Evolutionary conservation across 306 rosid genomes (phyloP).

Genomic region (Sesbania bispinosa): DNA sequence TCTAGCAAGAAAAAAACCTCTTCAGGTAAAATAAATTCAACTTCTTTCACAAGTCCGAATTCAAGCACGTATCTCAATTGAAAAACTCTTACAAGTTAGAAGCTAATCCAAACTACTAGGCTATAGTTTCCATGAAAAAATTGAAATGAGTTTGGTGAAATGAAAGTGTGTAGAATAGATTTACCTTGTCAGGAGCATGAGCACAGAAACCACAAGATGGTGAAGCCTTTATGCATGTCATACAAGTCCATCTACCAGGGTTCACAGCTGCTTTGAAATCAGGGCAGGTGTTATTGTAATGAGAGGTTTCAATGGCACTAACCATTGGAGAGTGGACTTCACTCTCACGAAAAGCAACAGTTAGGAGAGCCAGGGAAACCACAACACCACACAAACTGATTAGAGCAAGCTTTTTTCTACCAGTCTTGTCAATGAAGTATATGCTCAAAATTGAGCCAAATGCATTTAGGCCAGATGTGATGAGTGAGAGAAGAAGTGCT

Average conservation of each 20-base stretch:
- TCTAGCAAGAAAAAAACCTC: too few relatives aligned
- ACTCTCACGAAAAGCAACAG: conserved; percentile 39
- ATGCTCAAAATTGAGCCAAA: conserved; percentile 55
- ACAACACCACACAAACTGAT: conserved; percentile 49
- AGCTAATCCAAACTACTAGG: too few relatives aligned
- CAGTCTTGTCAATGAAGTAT: conserved; percentile 52
- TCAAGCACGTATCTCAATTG: too few relatives aligned
- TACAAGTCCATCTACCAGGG: conserved; percentile 42
- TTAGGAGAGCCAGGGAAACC: conserved; percentile 31
- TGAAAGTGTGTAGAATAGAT: not conserved
- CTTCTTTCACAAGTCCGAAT: too few relatives aligned
- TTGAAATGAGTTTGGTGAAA: not conserved
- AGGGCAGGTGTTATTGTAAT: conserved; percentile 44
- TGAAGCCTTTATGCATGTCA: conserved; percentile 50
- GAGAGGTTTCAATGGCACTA: conserved; percentile 19
- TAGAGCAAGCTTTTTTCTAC: conserved; percentile 48
- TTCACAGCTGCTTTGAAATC: conserved; percentile 23
- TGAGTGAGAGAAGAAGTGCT: conserved; percentile 53
- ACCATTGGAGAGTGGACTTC: conserved; percentile 43
- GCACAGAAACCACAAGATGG: conserved; percentile 61
- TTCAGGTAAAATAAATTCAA: too few relatives aligned
- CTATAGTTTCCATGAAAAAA: too few relatives aligned
- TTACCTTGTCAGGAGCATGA: conserved; percentile 40
- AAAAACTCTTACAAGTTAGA: too few relatives aligned
- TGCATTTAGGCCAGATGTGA: conserved; percentile 53